Conservation (phyloP, 1,284 basidiomycete species). For the Sanghuangporus sanghuang region DNA sequence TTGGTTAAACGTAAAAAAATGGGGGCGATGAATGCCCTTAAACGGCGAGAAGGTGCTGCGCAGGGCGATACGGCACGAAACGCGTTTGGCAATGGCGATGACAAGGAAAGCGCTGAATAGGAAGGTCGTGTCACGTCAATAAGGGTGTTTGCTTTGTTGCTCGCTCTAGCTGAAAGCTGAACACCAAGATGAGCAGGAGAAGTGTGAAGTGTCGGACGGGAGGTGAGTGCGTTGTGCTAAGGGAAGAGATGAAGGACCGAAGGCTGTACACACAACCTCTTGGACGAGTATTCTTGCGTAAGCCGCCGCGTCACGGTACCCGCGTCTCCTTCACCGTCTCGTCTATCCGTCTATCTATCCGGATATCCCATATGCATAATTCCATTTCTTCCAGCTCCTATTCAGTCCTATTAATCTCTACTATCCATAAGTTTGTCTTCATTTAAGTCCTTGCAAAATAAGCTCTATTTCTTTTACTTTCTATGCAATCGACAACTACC, state of each 20-base stretch:
- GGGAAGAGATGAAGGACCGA: conserved; percentile 1
- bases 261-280: conserved; percentile 1
- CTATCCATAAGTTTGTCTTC: too few species aligned
- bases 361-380: neutral
- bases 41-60: neutral
- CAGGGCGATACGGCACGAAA: neutral
- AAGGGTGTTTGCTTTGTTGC: neutral
- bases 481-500: too few species aligned
- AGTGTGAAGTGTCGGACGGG: neutral
- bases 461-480: too few species aligned
- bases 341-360: too few species aligned
- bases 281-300: neutral
- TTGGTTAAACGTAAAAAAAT: neutral
- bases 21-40: neutral
- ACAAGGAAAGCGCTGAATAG: neutral
- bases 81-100: neutral
- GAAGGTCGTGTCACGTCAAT: neutral
- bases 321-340: too few species aligned
- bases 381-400: neutral
- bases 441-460: too few species aligned
- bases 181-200: neutral
- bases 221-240: neutral
- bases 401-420: too few species aligned
- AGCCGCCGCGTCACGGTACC: neutral
- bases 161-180: neutral